Percentiles rank a stretch among this genome's conserved stretches.
These are phyloP conservation scores for Flagelloscypha sp. DNA, from an alignment of 768 basidiomycete species.

Conservation along the genomic window DNA sequence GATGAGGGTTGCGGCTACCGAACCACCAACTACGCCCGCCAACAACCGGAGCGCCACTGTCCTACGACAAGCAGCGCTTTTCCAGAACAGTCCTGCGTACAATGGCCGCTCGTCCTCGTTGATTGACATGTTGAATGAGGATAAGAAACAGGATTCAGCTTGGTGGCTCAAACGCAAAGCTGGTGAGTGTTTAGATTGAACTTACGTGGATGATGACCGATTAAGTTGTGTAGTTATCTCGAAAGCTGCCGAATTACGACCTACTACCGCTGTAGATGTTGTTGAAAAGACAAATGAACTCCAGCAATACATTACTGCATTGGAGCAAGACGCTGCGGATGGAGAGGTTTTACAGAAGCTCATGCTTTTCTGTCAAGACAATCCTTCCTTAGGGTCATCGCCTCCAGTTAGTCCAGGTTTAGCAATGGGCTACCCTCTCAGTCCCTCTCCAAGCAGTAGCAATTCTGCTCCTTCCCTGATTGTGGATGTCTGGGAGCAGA, in stretches of 20 bases:
- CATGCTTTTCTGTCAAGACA: conserved; percentile 52
- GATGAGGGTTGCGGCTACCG: conserved; percentile 25
- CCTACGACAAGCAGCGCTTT: conserved; percentile 68
- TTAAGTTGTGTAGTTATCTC: conserved; percentile 3
- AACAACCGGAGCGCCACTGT: conserved; percentile 49
- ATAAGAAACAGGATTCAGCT: conserved; percentile 57
- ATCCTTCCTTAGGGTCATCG: conserved; percentile 46
- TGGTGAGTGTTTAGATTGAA: conserved; percentile 35
- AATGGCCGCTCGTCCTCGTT: conserved; percentile 47
- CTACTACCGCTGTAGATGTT: conserved; percentile 29
- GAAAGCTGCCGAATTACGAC: conserved; percentile 45
- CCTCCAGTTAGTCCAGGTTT: conserved; percentile 42
- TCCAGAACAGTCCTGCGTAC: conserved; percentile 71
- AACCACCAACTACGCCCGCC: conserved; percentile 56
- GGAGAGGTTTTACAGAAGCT: conserved; percentile 55
- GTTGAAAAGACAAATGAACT: conserved; percentile 42
- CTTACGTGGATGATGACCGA: neutral
- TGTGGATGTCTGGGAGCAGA: conserved; percentile 63
- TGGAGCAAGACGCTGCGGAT: conserved; percentile 47
- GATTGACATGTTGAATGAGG: conserved; percentile 55
- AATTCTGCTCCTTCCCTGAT: conserved; percentile 35
- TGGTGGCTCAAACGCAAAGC: conserved; percentile 82
- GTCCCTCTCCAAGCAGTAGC: conserved; percentile 46
- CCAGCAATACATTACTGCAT: conserved; percentile 39
- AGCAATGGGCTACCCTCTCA: conserved; percentile 39